Percentiles rank a stretch among this genome's conserved stretches.
phyloP scores from a whole-genome alignment of 768 basidiomycete species.

The Wakefieldia striispora region DNA sequence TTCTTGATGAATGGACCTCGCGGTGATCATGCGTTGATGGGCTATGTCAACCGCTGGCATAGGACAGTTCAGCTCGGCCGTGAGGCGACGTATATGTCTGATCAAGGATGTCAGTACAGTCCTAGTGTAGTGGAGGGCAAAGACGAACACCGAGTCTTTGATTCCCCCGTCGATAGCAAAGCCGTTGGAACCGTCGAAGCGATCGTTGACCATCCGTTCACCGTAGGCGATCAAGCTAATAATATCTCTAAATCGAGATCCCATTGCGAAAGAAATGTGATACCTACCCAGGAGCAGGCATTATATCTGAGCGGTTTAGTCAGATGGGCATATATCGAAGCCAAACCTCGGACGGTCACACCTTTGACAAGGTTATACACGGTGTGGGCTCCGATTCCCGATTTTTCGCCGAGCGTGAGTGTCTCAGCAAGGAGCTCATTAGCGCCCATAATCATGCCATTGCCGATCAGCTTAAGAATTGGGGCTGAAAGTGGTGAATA shows the following conservation, averaged over 20 bases:
- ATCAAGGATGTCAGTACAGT: constrained; percentile 3
- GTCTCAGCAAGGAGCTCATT: constrained; percentile 79
- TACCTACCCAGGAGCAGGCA: constrained; percentile 61
- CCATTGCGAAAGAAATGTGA: neutral
- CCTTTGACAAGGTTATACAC: constrained; percentile 61
- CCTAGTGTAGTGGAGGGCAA: neutral
- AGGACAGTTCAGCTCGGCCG: constrained; percentile 60
- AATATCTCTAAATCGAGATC: constrained; percentile 4
- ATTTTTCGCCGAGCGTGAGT: constrained; percentile 83
- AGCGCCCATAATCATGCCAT: constrained; percentile 71
- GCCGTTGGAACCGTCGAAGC: constrained; percentile 71
- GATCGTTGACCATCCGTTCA: constrained; percentile 67
- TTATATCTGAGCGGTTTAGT: constrained; percentile 45
- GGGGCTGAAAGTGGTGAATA: constrained; percentile 41
- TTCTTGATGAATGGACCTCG: constrained; percentile 65
- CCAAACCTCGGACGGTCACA: constrained; percentile 17
- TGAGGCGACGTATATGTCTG: constrained; percentile 69
- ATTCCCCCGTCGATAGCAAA: constrained; percentile 87
- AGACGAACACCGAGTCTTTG: constrained; percentile 68
- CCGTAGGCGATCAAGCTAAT: constrained; percentile 54
- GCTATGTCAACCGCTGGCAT: constrained; percentile 74
- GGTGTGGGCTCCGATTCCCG: constrained; percentile 68
- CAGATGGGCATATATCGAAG: constrained; percentile 19
- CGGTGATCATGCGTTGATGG: constrained; percentile 75
- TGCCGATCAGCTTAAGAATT: constrained; percentile 77